phyloP scores from a whole-genome alignment of 768 basidiomycete species.

The Boletus patriciae region DNA sequence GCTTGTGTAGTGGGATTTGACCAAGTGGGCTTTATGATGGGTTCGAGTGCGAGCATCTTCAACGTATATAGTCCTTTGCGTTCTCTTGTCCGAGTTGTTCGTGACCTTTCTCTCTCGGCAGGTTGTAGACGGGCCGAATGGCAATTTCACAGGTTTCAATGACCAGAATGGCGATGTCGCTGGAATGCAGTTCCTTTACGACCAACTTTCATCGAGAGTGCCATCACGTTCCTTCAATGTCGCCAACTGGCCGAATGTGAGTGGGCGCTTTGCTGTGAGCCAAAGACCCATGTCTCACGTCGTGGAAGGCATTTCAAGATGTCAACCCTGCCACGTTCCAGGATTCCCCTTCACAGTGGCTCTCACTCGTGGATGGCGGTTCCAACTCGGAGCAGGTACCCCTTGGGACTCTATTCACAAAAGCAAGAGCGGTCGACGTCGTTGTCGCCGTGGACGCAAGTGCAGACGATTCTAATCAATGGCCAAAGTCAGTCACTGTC shows the following conservation, averaged over 20 bases:
- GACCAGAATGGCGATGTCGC: conserved; percentile 8
- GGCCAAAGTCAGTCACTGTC: conserved; percentile 58
- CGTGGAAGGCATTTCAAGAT: conserved; percentile 49
- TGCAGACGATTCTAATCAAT: conserved; percentile 56
- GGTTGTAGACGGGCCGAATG: conserved; percentile 46
- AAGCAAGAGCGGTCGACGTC: conserved; percentile 66
- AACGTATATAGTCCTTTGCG: conserved; percentile 40
- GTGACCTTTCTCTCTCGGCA: conserved; percentile 37
- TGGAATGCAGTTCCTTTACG: conserved; percentile 48
- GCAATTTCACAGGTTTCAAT: conserved; percentile 30
- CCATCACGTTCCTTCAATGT: conserved; percentile 57
- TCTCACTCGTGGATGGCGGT: conserved; percentile 71
- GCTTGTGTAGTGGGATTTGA: conserved; percentile 76
- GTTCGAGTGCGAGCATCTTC: conserved; percentile 69
- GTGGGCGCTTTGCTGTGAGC: conserved; percentile 1
- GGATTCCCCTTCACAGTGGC: conserved; percentile 50
- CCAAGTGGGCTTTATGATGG: conserved; percentile 72
- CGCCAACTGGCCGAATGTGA: conserved; percentile 65
- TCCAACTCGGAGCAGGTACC: conserved; percentile 73
- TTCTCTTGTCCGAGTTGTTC: background rate
- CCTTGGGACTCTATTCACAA: conserved; percentile 67
- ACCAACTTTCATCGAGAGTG: conserved; percentile 44
- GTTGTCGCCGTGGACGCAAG: conserved; percentile 74
- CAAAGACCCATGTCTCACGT: conserved; percentile 1
- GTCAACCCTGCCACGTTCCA: conserved; percentile 49